Conservation (phyloP, 2,329 filamentous ascomycete species). For the Setomelanomma holmii region DNA sequence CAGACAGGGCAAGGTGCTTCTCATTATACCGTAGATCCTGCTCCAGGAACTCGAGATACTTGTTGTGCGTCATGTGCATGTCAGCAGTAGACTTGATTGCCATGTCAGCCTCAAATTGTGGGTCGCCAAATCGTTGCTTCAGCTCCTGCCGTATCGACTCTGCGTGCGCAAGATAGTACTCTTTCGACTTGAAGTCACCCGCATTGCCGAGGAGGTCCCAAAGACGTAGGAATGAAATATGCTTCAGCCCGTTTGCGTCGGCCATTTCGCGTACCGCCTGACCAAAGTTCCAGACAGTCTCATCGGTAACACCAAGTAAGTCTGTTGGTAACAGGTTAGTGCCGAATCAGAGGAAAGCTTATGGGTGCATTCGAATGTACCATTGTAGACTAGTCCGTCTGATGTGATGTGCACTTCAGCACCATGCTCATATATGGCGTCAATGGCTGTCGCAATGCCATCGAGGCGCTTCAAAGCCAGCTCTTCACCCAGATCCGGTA, state of each 20-base stretch:
- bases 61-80: slow-evolving; percentile 37
- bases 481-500: slow-evolving; percentile 55
- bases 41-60: slow-evolving; percentile 36
- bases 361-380: slow-evolving; percentile 15
- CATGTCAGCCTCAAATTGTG: slow-evolving; percentile 39
- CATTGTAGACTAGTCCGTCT: slow-evolving; percentile 54
- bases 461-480: slow-evolving; percentile 53
- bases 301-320: slow-evolving; percentile 51
- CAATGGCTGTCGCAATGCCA: slow-evolving; percentile 51
- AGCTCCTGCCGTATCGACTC: slow-evolving; percentile 33
- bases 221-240: slow-evolving; percentile 23
- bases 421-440: slow-evolving; percentile 49
- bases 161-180: slow-evolving; percentile 31
- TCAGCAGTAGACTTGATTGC: slow-evolving; percentile 33
- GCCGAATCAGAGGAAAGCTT: not conserved
- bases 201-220: slow-evolving; percentile 24
- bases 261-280: slow-evolving; percentile 22
- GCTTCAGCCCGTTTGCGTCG: slow-evolving; percentile 19
- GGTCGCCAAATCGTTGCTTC: slow-evolving; percentile 28
- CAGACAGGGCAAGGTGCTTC: slow-evolving; percentile 19
- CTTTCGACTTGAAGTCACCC: slow-evolving; percentile 16
- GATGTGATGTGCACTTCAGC: slow-evolving; percentile 53
- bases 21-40: slow-evolving; percentile 29
- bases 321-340: slow-evolving; percentile 28
- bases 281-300: slow-evolving; percentile 51